These are phyloP conservation scores for Pontederia crassipes DNA, from an alignment of 176 grass and related monocot genomes.

Conservation along the genomic window DNA sequence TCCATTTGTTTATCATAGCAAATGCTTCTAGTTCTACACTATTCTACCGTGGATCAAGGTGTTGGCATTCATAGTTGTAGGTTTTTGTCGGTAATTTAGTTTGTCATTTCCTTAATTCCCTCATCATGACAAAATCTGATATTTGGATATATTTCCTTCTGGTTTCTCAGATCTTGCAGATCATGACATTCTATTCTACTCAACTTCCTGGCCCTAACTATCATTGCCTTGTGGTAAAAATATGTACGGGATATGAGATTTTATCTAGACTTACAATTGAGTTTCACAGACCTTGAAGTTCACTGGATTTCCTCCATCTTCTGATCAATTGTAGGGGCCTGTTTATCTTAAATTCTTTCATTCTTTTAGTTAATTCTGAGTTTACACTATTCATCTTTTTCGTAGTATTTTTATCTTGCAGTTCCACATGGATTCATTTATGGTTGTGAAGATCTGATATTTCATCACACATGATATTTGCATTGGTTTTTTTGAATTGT, in stretches of 20 bases:
- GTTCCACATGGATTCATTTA: constrained; percentile 11
- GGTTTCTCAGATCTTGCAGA: constrained; percentile 5
- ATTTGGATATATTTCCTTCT: not conserved
- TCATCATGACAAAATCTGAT: no score
- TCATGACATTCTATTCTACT: constrained; percentile 15
- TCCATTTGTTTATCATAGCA: constrained; percentile 23
- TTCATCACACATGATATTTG: constrained; percentile 15
- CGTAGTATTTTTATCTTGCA: not conserved
- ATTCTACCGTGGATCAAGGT: constrained; percentile 8
- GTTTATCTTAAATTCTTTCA: not conserved
- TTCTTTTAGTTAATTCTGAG: not conserved
- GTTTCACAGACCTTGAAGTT: not conserved
- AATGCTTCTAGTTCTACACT: constrained; percentile 21
- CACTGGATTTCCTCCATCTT: not conserved
- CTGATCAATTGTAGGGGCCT: constrained; percentile 8
- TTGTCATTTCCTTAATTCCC: not conserved
- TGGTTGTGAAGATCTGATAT: constrained; percentile 16
- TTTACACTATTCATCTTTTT: not conserved
- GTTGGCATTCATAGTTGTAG: constrained; percentile 20
- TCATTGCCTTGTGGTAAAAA: constrained; percentile 10
- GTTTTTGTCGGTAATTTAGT: not conserved
- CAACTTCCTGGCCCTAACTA: constrained; percentile 23
- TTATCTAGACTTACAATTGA: not conserved
- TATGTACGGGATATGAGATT: not conserved
- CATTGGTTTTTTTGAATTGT: constrained; percentile 5